phyloP scores from a whole-genome alignment of 257 asterid species.

The Petunia axillaris region DNA sequence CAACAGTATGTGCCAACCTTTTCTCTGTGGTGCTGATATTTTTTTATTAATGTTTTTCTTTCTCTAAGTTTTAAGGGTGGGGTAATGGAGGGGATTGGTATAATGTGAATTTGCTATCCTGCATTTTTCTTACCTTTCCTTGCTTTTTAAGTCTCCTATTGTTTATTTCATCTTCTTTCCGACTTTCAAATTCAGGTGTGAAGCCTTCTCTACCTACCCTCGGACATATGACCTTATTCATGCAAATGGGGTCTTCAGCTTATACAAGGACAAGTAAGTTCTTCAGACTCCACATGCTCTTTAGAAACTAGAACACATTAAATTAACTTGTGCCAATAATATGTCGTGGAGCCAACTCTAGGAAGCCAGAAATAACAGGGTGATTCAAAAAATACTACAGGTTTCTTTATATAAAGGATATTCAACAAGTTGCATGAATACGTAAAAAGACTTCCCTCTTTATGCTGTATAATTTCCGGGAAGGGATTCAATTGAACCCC shows the following conservation, averaged over 20 bases:
- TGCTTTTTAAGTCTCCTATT: not conserved
- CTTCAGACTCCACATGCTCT: not conserved
- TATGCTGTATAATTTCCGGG: no score
- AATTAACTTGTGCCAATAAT: not conserved
- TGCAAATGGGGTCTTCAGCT: slow-evolving; percentile 45
- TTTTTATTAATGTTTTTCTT: not conserved
- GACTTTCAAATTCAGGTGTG: slow-evolving; percentile 41
- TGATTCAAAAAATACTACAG: no score
- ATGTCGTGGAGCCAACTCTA: not conserved
- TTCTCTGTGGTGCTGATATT: slow-evolving; percentile 23
- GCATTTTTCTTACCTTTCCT: not conserved
- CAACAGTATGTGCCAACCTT: slow-evolving; percentile 11
- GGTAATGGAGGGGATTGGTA: not conserved
- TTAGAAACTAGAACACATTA: not conserved
- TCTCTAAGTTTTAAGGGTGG: not conserved
- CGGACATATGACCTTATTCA: slow-evolving; percentile 53
- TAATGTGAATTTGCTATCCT: slow-evolving; percentile 10
- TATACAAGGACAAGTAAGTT: slow-evolving; percentile 50
- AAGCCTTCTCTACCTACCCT: slow-evolving; percentile 52
- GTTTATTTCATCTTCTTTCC: not conserved
- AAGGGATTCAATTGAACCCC: no score
- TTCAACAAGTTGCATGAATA: no score
- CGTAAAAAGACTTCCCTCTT: no score
- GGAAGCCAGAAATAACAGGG: no score
- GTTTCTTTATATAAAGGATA: no score